Conservation (phyloP, 1,284 basidiomycete species). For the Pseudozyma thailandica region DNA sequence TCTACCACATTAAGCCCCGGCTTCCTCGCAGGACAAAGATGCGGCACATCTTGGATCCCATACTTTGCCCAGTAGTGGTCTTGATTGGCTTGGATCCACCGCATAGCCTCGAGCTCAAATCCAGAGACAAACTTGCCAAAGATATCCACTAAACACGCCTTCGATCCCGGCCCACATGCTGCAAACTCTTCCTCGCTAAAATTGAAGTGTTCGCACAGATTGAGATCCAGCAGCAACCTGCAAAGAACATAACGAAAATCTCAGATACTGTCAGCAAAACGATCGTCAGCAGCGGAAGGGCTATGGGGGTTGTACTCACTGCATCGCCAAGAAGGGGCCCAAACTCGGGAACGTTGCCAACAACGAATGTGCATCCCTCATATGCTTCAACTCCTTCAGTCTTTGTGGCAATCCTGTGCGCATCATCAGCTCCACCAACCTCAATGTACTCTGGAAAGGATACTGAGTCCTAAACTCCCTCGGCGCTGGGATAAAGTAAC, state of each 20-base stretch:
- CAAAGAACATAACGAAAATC: not conserved
- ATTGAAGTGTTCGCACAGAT: slow-evolving; percentile 71
- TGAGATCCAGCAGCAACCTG: slow-evolving; percentile 70
- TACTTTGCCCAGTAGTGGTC: slow-evolving; percentile 71
- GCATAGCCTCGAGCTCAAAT: slow-evolving; percentile 72
- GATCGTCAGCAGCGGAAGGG: not conserved
- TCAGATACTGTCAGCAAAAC: not conserved
- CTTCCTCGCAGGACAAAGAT: slow-evolving; percentile 50
- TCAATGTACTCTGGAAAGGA: slow-evolving; percentile 73
- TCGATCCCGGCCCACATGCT: slow-evolving; percentile 74
- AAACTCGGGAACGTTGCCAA: slow-evolving; percentile 74
- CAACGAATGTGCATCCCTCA: slow-evolving; percentile 74
- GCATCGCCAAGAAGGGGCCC: slow-evolving; percentile 73
- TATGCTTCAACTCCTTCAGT: slow-evolving; percentile 70
- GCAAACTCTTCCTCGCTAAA: slow-evolving; percentile 76
- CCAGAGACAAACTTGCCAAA: slow-evolving; percentile 70
- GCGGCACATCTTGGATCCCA: slow-evolving; percentile 35
- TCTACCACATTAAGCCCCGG: slow-evolving; percentile 72
- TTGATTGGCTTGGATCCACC: slow-evolving; percentile 74
- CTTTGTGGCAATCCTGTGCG: slow-evolving; percentile 70
- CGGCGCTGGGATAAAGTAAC: slow-evolving; percentile 76
- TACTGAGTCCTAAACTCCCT: slow-evolving; percentile 70
- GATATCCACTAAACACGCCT: slow-evolving; percentile 73
- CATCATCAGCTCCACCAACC: slow-evolving; percentile 74
- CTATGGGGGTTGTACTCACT: slow-evolving; percentile 51